Conservation (phyloP, 305 asterid genomes). For the Caryopteris hybrid region DNA sequence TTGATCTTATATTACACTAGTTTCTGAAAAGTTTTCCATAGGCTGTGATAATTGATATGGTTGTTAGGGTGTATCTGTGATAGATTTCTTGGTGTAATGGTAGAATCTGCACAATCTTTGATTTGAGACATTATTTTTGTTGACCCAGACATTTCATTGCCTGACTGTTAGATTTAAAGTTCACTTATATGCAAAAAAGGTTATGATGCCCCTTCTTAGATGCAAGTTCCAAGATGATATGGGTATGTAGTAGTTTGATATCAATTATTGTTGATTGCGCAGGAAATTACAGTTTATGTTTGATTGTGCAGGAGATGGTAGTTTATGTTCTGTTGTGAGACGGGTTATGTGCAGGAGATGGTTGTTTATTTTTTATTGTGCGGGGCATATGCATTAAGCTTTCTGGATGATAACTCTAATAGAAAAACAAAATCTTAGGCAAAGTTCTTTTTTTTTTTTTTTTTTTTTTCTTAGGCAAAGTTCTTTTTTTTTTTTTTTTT, state of each 20-base stretch:
- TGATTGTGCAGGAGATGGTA: neutral
- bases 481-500: too few species aligned
- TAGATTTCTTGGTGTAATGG: neutral
- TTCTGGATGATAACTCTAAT: neutral
- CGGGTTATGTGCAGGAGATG: too few species aligned
- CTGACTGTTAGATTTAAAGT: neutral
- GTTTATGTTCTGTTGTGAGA: too few species aligned
- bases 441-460: too few species aligned
- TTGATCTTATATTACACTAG: neutral
- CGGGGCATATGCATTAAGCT: conserved; percentile 5
- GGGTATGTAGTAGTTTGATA: conserved; percentile 7
- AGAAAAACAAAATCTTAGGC: neutral
- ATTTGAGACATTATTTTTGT: neutral
- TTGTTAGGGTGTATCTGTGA: neutral
- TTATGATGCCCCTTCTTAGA: neutral
- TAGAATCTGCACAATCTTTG: neutral
- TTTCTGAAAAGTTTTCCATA: neutral
- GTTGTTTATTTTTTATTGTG: neutral
- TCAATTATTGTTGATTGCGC: neutral
- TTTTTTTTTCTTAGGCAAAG: neutral
- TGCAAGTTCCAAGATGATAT: neutral
- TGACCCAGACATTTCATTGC: neutral
- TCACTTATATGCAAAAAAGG: neutral
- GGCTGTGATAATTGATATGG: neutral
- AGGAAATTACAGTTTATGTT: neutral